Conservation (phyloP, 192 early-diverging fungal species). For the Obelidium mucronatum region DNA sequence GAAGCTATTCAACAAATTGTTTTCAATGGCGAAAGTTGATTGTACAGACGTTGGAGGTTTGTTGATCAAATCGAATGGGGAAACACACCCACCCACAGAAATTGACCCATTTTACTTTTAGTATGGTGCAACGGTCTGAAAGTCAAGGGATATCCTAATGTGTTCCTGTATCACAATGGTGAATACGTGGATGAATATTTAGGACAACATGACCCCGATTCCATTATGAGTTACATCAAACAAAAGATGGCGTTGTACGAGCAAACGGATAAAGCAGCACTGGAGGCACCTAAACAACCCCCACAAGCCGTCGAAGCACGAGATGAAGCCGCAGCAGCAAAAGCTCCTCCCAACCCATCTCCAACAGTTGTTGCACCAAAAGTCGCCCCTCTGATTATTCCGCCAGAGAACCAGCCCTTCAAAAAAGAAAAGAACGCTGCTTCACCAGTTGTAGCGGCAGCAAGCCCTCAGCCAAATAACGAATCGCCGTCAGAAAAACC, state of each 20-base stretch:
- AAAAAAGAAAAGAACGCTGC: neutral
- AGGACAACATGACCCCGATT: neutral
- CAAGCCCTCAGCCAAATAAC: neutral
- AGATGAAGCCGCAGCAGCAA: neutral
- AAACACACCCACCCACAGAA: too few relatives aligned
- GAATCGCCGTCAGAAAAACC: neutral
- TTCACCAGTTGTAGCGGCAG: neutral
- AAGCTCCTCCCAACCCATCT: neutral
- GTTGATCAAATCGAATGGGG: neutral
- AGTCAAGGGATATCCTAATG: slow-evolving; percentile 33
- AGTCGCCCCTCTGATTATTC: too few relatives aligned
- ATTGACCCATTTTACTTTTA: too few relatives aligned
- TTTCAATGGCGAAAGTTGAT: slow-evolving; percentile 37
- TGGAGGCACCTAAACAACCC: neutral
- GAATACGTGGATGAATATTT: slow-evolving; percentile 21
- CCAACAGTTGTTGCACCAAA: too few relatives aligned
- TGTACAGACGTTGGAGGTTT: slow-evolving; percentile 24
- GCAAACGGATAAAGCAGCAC: too few relatives aligned
- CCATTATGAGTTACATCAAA: slow-evolving; percentile 21
- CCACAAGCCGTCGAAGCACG: neutral
- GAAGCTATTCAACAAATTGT: slow-evolving; percentile 2
- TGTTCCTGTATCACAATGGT: slow-evolving; percentile 23
- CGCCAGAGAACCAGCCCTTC: neutral
- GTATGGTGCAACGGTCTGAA: slow-evolving; percentile 2
- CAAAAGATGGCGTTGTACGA: slow-evolving; percentile 15